Base-by-base conservation (phyloP, 768 basidiomycete species). In the Naganishia vaughanmartiniae region DNA sequence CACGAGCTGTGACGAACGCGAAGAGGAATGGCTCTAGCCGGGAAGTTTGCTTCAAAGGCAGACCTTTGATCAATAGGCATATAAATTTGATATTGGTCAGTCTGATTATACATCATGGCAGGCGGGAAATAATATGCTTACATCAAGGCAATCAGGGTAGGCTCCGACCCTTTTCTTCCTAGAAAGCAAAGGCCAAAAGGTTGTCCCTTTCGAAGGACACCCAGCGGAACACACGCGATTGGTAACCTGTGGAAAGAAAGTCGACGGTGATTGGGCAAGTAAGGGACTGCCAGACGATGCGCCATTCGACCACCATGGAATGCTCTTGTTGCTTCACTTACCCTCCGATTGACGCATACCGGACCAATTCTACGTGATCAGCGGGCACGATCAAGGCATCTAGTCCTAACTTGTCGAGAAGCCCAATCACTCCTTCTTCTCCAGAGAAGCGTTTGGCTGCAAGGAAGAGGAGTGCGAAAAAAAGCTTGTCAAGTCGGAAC, bases 81-180 rank as follows among this genome's bases (percentile, higher is more conserved):
- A 2, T 30, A 12, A 4, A 57, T 57, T 34, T 2, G 30, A 57
- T 4, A 30, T 57, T 34, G 21, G 31, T 17, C 21, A 39, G 30
- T 4, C 12, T 39, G 34, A 36, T 24, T 7, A 39, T 7, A 14
- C n/a, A 10, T 28, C 30, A 19, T 12, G n/a, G 6, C 5, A 4
- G 26, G n/a, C 53, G 24, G 9, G 53, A 24, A 54, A 9, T 11
- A 24, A 15, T 10, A 24, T 14, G 30, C 42, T 26, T 15, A 63
- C 60, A 60, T 60, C 56, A 58, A 58, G 5, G 31, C 10, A 24
- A 58, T 34, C 33, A 58, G n/a, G 17, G 34, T 58, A 15, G n/a
- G 19, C 24, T 58, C 56, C 15, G 33, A 33, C 19, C 56, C 56
- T 58, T 36, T 30, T 34, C 17, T 19, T 34, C 56, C 56, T 7